phyloP scores from a whole-genome alignment of 2,329 filamentous ascomycete genomes.

The Pseudogymnoascus pannorum region DNA sequence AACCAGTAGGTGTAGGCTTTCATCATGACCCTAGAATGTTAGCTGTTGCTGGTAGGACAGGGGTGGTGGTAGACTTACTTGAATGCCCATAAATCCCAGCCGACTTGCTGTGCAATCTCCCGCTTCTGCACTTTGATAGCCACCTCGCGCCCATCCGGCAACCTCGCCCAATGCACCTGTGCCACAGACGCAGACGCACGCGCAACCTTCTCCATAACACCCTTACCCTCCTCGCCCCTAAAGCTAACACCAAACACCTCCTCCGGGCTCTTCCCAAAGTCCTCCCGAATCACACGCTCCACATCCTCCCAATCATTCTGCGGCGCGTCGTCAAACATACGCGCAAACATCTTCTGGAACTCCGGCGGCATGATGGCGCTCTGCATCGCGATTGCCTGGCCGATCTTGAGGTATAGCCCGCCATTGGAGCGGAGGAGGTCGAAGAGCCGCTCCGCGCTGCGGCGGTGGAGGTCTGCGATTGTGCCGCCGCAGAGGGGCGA shows the following conservation, averaged over 20 bases:
- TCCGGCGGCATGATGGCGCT: constrained; percentile 86
- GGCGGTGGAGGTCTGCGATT: constrained; percentile 69
- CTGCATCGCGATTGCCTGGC: constrained; percentile 98
- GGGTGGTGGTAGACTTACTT: constrained; percentile 45
- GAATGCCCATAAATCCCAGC: constrained; percentile 95
- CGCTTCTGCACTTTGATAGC: constrained; percentile 95
- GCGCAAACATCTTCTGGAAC: constrained; percentile 91
- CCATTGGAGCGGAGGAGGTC: constrained; percentile 79
- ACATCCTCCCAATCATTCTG: constrained; percentile 85
- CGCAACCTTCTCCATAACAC: constrained; percentile 63
- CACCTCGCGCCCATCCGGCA: constrained; percentile 82
- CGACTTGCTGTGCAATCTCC: constrained; percentile 84
- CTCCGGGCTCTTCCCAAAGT: constrained; percentile 77
- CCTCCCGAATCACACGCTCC: constrained; percentile 75
- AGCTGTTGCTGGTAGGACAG: constrained; percentile 11
- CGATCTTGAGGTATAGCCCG: constrained; percentile 93
- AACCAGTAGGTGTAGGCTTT: constrained; percentile 81
- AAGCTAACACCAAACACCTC: constrained; percentile 92
- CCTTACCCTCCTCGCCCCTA: constrained; percentile 52
- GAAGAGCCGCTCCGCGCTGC: constrained; percentile 78
- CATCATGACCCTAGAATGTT: constrained; percentile 58
- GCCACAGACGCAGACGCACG: constrained; percentile 76
- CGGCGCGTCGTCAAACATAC: constrained; percentile 97
- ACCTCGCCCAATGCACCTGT: constrained; percentile 89
- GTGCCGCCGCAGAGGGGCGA: constrained; percentile 67